A percentile compares a stretch with the other conserved stretches of the same genome.
Conservation (phyloP, 2,329 filamentous ascomycete species). For the Fusarium pseudograminearum region DNA sequence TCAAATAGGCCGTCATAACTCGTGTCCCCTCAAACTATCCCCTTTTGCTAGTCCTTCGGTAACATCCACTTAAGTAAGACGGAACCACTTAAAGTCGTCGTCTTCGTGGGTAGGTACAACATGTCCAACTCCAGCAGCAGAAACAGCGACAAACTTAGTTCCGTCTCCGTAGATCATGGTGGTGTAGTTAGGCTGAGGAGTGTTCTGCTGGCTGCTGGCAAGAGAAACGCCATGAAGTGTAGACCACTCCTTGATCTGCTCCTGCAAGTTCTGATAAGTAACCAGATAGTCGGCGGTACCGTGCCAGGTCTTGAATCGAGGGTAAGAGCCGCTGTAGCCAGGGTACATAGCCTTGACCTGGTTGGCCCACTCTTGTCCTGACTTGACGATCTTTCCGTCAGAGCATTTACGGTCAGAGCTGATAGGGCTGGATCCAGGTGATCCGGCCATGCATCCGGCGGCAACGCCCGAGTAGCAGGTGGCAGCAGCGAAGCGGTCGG, state of each 20-base stretch:
- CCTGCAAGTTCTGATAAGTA: conserved; percentile 66
- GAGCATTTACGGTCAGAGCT: conserved; percentile 63
- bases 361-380: conserved; percentile 57
- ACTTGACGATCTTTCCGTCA: conserved; percentile 60
- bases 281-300: conserved; percentile 64
- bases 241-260: conserved; percentile 67
- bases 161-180: conserved; percentile 14
- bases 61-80: not conserved
- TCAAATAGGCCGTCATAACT: not conserved
- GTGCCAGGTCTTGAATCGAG: conserved; percentile 71
- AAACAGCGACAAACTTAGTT: conserved; percentile 13
- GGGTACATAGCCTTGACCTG: conserved; percentile 62
- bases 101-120: not conserved
- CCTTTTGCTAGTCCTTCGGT: rapidly evolving
- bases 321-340: conserved; percentile 61
- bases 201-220: not conserved
- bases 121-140: conserved; percentile 16
- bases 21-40: not conserved
- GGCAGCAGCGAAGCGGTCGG: conserved; percentile 65
- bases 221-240: conserved; percentile 3
- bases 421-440: conserved; percentile 50
- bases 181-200: not conserved
- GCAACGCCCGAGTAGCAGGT: conserved; percentile 65
- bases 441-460: conserved; percentile 62
- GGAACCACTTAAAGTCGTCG: conserved; percentile 15